Percentiles rank a stretch among this genome's conserved stretches.
phyloP scores from a whole-genome alignment of 2,329 filamentous ascomycete genomes.

The Dendryphion nanum region DNA sequence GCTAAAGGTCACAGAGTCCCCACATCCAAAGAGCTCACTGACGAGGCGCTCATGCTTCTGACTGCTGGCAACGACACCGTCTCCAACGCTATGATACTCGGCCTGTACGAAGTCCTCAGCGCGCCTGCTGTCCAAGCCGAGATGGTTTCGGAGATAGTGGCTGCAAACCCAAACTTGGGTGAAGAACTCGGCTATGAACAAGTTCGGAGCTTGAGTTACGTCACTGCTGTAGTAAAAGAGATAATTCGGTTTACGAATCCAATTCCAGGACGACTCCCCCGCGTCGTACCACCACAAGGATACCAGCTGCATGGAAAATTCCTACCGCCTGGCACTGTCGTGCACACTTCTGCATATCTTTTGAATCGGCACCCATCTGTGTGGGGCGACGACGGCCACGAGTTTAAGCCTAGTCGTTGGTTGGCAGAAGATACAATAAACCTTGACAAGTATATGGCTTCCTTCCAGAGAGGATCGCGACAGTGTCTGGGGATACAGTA shows the following conservation, averaged over 20 bases:
- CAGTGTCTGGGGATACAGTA: background rate
- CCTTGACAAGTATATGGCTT: background rate
- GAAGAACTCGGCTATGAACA: background rate
- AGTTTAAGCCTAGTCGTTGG: background rate
- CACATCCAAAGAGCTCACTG: background rate
- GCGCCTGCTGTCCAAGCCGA: background rate
- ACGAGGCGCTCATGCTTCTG: background rate
- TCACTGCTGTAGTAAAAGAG: background rate
- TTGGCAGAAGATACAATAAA: background rate
- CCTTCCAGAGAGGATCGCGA: background rate
- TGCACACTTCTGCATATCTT: background rate
- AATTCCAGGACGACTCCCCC: background rate
- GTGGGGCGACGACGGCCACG: background rate
- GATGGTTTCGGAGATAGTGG: background rate
- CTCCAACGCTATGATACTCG: background rate
- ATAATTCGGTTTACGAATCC: background rate
- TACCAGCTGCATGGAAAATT: background rate
- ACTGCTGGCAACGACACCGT: background rate
- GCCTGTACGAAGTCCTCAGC: background rate
- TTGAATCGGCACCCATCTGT: background rate
- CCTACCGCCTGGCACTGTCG: background rate
- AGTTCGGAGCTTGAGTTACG: background rate
- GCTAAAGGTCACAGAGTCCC: background rate
- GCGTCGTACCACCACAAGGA: background rate
- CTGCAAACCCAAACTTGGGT: background rate